These are phyloP conservation scores for Phytopythium delawarense DNA, from an alignment of 352 stramenopile genomes.

Conservation along the genomic window DNA sequence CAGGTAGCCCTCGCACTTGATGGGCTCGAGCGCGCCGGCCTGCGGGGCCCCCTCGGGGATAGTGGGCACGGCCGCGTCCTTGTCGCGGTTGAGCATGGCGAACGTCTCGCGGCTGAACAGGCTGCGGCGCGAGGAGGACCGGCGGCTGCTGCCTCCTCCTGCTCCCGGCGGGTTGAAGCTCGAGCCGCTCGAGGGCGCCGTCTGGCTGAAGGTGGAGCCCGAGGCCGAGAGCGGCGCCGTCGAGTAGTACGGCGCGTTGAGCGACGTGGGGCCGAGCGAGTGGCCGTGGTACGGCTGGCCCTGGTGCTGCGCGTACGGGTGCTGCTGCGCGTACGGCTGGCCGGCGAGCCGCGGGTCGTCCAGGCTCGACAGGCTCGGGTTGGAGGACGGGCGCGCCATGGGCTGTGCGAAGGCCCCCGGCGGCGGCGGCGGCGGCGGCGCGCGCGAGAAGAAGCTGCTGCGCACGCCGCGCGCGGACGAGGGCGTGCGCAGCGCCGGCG, in stretches of 20 bases:
- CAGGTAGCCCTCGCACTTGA: conserved; percentile 78
- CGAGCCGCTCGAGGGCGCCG: conserved; percentile 12
- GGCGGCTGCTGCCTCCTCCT: conserved; percentile 14
- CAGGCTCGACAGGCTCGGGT: conserved; percentile 53
- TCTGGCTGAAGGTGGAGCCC: conserved; percentile 10
- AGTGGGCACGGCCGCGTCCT: conserved; percentile 52
- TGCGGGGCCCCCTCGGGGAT: conserved; percentile 48
- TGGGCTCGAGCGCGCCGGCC: conserved; percentile 29
- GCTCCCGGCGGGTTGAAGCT: conserved; percentile 18
- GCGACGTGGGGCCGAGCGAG: conserved; percentile 58
- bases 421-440: conserved; percentile 59
- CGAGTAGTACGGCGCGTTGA: conserved; percentile 16
- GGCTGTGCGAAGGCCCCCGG: conserved; percentile 15
- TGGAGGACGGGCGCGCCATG: conserved; percentile 56
- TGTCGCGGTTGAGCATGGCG: conserved; percentile 62
- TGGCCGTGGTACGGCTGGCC: conserved; percentile 39
- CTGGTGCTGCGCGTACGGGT: conserved; percentile 2
- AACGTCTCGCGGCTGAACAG: conserved; percentile 73
- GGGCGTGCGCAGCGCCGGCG: conserved; percentile 14
- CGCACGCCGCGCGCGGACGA: conserved; percentile 21
- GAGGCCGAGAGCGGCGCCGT: conserved; percentile 21
- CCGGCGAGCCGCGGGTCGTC: conserved; percentile 12
- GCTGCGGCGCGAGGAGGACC: conserved; percentile 62
- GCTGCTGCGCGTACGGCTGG: conserved; percentile 8
- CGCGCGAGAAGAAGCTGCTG: conserved; percentile 49